Evolutionary conservation across 2,329 filamentous ascomycete species (phyloP), one percentile per base, ranked within the genome.

Genomic region (Magnaporthiopsis rhizophila): DNA sequence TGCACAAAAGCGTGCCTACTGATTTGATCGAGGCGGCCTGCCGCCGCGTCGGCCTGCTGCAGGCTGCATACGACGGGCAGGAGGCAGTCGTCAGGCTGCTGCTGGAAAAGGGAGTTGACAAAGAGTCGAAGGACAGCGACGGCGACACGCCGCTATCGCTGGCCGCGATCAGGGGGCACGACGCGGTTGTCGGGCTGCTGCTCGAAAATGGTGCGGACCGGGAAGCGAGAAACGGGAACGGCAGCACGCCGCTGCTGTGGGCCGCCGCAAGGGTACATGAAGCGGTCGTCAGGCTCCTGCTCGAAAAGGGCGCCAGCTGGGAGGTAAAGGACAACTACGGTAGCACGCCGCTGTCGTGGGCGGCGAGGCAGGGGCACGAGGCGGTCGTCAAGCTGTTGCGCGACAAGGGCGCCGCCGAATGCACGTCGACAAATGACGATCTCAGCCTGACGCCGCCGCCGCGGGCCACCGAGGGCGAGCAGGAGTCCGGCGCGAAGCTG

Each of bases 201-300:
- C 60, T 62, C 9, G 60, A 45, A 24, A 53, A n/a, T 3, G 60
- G 60, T 15, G 59, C 36, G 21, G 28, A 36, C 21, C 11, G 15
- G n/a, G 32, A 61, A 21, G 15, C 26, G 59, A 61, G 36, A n/a
- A 28, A 61, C 30, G 24, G 9, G 18, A 3, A n/a, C 30, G 32
- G 59, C 59, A 32, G 15, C 21, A 61, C 28, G 59, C 59, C 59
- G 59, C 59, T 61, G 28, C 36, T 30, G 59, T 61, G 28, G 59
- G 59, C 59, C 26, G 59, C 59, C 59, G 59, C 5, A 18, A n/a
- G 18, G 12, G 28, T 32, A 13, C 59, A 45, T 28, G 59, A 34
- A 8, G 59, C 59, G 11, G 59, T 61, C 59, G 59, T 61, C 28
- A 15, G 34, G 32, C 59, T 36, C 15, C 34, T 61, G 58, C 58